Percentiles rank a stretch among this genome's conserved stretches.
Conservation (phyloP, 768 basidiomycete genomes). For the Boletellus ananiceps region DNA sequence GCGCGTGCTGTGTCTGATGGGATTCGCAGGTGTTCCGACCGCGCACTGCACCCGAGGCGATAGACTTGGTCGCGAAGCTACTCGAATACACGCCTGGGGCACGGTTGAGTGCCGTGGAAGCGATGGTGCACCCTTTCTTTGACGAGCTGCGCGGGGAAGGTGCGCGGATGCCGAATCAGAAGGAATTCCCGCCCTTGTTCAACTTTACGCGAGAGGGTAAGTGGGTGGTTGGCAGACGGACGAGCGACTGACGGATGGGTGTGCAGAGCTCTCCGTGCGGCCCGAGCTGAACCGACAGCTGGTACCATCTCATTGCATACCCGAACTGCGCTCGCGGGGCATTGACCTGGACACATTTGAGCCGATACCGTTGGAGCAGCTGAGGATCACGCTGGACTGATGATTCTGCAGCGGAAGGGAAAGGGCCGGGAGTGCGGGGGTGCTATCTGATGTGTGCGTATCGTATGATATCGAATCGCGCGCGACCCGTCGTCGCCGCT, state of each 20-base stretch:
- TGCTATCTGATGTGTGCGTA: slow-evolving; percentile 33
- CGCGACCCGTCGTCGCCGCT: slow-evolving; percentile 25
- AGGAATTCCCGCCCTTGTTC: slow-evolving; percentile 91
- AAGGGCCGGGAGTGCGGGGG: slow-evolving; percentile 15
- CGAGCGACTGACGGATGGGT: slow-evolving; percentile 3
- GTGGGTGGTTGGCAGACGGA: slow-evolving; percentile 26
- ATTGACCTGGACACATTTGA: slow-evolving; percentile 89
- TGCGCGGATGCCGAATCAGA: slow-evolving; percentile 94
- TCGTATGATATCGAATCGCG: slow-evolving; percentile 35
- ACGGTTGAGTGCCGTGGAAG: slow-evolving; percentile 83
- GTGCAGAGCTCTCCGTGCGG: slow-evolving; percentile 87
- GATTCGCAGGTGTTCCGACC: slow-evolving; percentile 86
- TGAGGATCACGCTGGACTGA: slow-evolving; percentile 93
- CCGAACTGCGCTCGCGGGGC: slow-evolving; percentile 79
- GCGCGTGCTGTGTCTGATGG: slow-evolving; percentile 12
- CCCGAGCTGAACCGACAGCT: slow-evolving; percentile 91
- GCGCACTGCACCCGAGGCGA: slow-evolving; percentile 92
- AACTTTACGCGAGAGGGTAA: slow-evolving; percentile 94
- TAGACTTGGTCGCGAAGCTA: slow-evolving; percentile 90
- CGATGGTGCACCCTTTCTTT: slow-evolving; percentile 95
- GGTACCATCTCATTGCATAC: slow-evolving; percentile 86
- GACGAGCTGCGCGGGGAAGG: slow-evolving; percentile 91
- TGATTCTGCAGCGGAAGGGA: slow-evolving; percentile 28
- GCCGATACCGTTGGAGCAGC: slow-evolving; percentile 95
- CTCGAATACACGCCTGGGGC: slow-evolving; percentile 98